A percentile compares a stretch with the other conserved stretches of the same genome.
phyloP scores from a whole-genome alignment of 2,329 filamentous ascomycete genomes.

The Botrytis squamosa region DNA sequence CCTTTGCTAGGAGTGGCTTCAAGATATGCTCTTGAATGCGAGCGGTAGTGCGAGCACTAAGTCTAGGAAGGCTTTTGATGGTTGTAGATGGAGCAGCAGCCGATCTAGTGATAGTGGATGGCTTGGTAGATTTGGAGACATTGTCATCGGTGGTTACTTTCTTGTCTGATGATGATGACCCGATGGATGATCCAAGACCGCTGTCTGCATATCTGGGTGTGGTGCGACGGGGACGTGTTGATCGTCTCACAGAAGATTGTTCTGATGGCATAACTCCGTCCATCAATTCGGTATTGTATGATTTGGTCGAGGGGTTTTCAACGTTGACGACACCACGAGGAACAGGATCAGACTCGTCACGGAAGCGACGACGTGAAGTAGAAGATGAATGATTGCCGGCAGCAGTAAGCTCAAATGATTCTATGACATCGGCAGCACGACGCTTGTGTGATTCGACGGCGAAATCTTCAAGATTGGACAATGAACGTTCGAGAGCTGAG shows the following conservation, averaged over 20 bases:
- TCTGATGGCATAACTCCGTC: constrained; percentile 46
- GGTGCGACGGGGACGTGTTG: constrained; percentile 56
- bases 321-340: constrained; percentile 58
- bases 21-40: constrained; percentile 80
- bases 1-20: constrained; percentile 71
- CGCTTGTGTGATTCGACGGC: constrained; percentile 63
- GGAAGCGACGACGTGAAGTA: constrained; percentile 44
- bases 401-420: constrained; percentile 62
- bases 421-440: constrained; percentile 65
- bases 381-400: constrained; percentile 42
- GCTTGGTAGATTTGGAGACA: constrained; percentile 44
- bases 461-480: constrained; percentile 69
- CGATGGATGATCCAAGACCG: constrained; percentile 80
- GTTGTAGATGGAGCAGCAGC: constrained; percentile 49
- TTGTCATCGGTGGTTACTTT: constrained; percentile 42
- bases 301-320: constrained; percentile 44
- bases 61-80: constrained; percentile 53
- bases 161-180: constrained; percentile 56
- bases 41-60: constrained; percentile 69
- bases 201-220: constrained; percentile 74
- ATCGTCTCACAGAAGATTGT: constrained; percentile 47
- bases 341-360: constrained; percentile 58
- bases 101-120: constrained; percentile 62
- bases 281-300: constrained; percentile 36
- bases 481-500: constrained; percentile 59